Base-by-base conservation (phyloP, 176 grass and related monocot species). In the Zea luxurians region DNA sequence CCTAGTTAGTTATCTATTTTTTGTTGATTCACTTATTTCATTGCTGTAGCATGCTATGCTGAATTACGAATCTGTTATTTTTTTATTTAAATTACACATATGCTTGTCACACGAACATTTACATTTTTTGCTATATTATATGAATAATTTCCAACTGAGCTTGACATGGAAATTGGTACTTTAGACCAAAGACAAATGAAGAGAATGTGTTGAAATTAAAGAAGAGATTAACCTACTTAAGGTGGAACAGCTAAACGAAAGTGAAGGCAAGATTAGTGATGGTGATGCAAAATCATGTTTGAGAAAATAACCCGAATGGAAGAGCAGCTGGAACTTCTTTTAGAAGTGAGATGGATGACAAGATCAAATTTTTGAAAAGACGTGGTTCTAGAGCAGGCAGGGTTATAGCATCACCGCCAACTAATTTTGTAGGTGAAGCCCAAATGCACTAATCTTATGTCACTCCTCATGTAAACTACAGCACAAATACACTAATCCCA, bases 351-450 rank as follows among this genome's bases (percentile, higher is more conserved):
- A 65, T 83, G 74, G 79, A 90, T 52, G 79, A 90, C 80, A 90
- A 83, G 69, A 45, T 83, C 67, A 38, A 63, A 48, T 83, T 90
- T 90, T 70, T 70, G 2, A 69, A 86, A 83, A 86, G 83, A 44
- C 79, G 69, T 80, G 69, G 79, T 38, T 90, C 88, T 74, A 80
- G 88, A 86, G 45, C 79, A 75, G 83, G 88, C 4, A 90, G 80
- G 70, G 70, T 74, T 70, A 53, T 41, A 59, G 66, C 62, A 74
- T 40, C 38, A 2, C 66, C 70, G 2, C 57, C 77, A 77, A 27
- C 49, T 78, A 50, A 64, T 78, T 62, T 67, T 61, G 59, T 67
- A 52, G 73, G 74, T 69, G 67, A 64, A 61, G 46, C 61, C 16
- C 73, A 77, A 37, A 54, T 55, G n/a, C n/a, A n/a, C n/a, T n/a